Evolutionary conservation across 805 yeast genomes (phyloP), one percentile per base, ranked within the genome.

Genomic region (Yamadazyma endophytica): DNA sequence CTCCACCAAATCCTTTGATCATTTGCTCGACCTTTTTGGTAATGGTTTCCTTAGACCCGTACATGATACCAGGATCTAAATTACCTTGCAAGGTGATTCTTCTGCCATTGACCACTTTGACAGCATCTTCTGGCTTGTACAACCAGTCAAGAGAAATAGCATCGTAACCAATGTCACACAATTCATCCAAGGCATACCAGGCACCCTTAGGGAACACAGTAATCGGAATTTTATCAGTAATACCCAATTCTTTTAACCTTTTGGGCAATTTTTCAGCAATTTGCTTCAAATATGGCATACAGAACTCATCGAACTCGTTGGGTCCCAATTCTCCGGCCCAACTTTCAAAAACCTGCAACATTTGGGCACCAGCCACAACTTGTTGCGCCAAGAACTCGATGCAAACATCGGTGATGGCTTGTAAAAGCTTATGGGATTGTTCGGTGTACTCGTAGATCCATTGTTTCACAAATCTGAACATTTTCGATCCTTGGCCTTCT

Each of bases 301-400:
- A 81, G 58, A 88, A 92, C 56, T 84, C 89, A 40, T 72, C 71
- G 60, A 90, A 92, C 50, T 92, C 98, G 31, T 65, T 65, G 9
- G 96, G 95, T 1, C 95, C 92, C 36, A 92, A 70, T 61, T 92
- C 97, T 31, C 97, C 96, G 35, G 96, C 98, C 95, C 96, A 89
- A 21, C 95, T 83, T 54, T 92, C 98, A 53, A 92, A 92, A 21
- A 92, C 88, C 61, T 92, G 98, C 39, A 92, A 70, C 80, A 92
- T 88, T 65, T 92, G 98, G 21, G 97, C 97, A 46, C 98, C 98
- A 2, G 98, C 98, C 44, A 79, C 77, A 26, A 92, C 96, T 61
- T 92, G 98, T 49, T 81, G 84, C 3, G 95, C 95, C 50, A 92
- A 70, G 52, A 90, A 92, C 56, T 90, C 97, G 22, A 90, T 68